Evolutionary conservation across 176 grass and related monocot species (phyloP).

Genomic region (Lolium rigidum): DNA sequence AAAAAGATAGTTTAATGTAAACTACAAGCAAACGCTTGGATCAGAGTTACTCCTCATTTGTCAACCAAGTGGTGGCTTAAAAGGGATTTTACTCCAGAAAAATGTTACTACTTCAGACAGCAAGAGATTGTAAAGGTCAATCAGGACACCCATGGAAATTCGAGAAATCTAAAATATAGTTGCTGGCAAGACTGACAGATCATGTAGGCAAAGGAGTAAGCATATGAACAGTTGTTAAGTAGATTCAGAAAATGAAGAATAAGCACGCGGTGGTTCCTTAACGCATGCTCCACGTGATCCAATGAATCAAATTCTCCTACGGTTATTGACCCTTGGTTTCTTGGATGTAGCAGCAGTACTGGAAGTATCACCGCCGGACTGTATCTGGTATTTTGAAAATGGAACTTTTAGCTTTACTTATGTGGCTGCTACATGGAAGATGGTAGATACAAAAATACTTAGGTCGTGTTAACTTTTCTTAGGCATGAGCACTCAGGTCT

Average conservation of each 20-base stretch:
- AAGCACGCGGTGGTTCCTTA: neutral
- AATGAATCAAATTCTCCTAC: conserved; percentile 71
- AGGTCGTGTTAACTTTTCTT: too few relatives aligned
- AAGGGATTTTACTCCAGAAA: neutral
- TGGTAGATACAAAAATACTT: neutral
- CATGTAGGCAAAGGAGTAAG: neutral
- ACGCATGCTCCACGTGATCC: neutral
- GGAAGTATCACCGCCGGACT: conserved; percentile 50
- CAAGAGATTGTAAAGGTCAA: neutral
- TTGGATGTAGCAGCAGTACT: conserved; percentile 53
- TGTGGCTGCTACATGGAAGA: neutral
- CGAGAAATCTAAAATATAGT: neutral
- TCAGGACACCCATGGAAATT: neutral
- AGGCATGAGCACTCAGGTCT: too few relatives aligned
- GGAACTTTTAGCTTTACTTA: conserved; percentile 1
- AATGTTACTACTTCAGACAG: neutral
- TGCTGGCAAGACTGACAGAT: neutral
- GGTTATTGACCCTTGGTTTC: conserved; percentile 69
- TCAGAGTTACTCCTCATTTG: neutral
- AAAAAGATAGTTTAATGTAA: neutral
- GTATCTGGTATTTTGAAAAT: conserved; percentile 64
- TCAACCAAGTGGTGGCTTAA: neutral
- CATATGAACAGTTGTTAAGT: neutral
- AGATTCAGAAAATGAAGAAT: neutral
- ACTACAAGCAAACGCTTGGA: neutral